Evolutionary conservation across 208 protist genomes (phyloP), one percentile per base, ranked within the genome.

Genomic region (Acanthamoeba sp.): DNA sequence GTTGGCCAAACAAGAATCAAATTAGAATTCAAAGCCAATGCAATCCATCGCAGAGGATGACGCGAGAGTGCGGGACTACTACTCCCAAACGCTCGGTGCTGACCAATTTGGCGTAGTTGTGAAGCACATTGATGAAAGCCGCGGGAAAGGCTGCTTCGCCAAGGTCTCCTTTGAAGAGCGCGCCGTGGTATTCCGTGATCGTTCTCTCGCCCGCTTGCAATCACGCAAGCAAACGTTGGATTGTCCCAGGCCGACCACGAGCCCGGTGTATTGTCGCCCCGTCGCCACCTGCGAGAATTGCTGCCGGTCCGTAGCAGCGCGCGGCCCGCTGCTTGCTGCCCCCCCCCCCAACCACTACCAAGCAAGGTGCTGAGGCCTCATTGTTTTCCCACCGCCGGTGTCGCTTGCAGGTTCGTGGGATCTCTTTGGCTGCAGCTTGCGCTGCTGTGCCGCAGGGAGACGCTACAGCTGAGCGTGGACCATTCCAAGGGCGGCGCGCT

Each of bases 371-470:
- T n/a, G n/a, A n/a, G n/a, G n/a, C n/a, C n/a, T n/a, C n/a, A n/a
- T n/a, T n/a, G 42, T 48, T 48, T 48, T 3, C 10, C 42, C 42
- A 10, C 10, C 42, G 42, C n/a, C n/a, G n/a, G n/a, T n/a, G n/a
- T n/a, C n/a, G n/a, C n/a, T n/a, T 73, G 64, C 64, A 73, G 64
- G 32, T 73, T 73, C 12, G 64, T 73, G 64, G 64, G 64, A 12
- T 38, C 64, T 12, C 64, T 73, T 73, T 36, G 32, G 64, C 64
- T 73, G 32, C 64, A 73, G 32, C 64, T 73, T 2, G 64, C 64
- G 29, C 64, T 73, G 5, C 12, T 73, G 27, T 12, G 29, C 32
- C 7, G 64, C 27, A 9, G 32, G 32, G 64, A 73, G 64, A 12
- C 32, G 64, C 6, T 36, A 29, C 2, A 2, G 29, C 32, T 36